phyloP scores from a whole-genome alignment of 2,329 filamentous ascomycete species.

The Penicillium brevicompactum region DNA sequence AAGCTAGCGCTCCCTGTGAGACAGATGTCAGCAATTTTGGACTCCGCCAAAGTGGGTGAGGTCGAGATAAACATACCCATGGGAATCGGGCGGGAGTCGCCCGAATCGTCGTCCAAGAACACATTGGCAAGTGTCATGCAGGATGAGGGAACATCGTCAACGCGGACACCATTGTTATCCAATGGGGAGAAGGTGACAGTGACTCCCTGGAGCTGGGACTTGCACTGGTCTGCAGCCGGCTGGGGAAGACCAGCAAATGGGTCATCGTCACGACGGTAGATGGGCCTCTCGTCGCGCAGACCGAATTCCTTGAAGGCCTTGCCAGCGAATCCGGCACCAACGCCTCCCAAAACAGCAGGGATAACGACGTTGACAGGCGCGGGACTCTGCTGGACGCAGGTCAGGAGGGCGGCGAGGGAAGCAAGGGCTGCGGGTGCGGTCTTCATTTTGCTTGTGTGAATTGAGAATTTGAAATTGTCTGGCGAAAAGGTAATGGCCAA shows the following conservation, averaged over 20 bases:
- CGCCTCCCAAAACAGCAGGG: neutral
- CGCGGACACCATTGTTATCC: neutral
- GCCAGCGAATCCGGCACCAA: neutral
- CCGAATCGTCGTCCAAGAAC: neutral
- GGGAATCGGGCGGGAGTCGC: neutral
- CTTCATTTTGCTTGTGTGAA: neutral
- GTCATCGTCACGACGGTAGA: neutral
- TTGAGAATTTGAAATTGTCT: neutral
- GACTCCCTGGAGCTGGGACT: neutral
- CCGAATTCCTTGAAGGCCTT: neutral
- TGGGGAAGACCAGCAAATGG: constrained; percentile 1
- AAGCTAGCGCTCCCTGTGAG: neutral
- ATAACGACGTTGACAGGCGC: constrained; percentile 1
- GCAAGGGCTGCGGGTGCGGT: neutral
- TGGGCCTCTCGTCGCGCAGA: neutral
- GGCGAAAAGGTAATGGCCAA: neutral
- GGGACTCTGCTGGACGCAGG: neutral
- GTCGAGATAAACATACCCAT: neutral
- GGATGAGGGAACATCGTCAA: constrained; percentile 6
- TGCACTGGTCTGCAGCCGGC: neutral
- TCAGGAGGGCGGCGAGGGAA: neutral
- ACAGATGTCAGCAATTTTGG: neutral
- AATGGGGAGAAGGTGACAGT: neutral
- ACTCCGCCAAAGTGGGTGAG: neutral
- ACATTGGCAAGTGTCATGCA: constrained; percentile 12